Conservation (phyloP, 2,329 filamentous ascomycete species). For the Epichloe aotearoae region DNA sequence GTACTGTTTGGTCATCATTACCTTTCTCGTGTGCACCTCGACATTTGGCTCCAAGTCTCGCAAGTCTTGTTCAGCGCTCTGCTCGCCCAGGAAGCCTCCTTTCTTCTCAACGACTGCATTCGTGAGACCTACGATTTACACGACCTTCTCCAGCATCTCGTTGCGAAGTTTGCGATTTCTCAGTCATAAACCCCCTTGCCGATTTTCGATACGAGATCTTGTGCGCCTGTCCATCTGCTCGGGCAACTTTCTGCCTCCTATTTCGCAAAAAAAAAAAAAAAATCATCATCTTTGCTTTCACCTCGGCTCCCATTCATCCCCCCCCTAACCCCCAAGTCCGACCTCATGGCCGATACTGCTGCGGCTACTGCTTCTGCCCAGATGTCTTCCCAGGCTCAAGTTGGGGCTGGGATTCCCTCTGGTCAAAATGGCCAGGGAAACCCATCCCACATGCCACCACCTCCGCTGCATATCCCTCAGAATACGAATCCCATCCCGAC, state of each 20-base stretch:
- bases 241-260: background rate
- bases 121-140: background rate
- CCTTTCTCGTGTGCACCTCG: background rate
- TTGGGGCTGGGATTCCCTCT: slow-evolving; percentile 39
- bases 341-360: slow-evolving; percentile 64
- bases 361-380: slow-evolving; percentile 48
- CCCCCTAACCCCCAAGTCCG: background rate
- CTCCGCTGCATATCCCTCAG: slow-evolving; percentile 84
- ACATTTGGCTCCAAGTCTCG: slow-evolving; percentile 4
- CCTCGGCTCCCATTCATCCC: background rate
- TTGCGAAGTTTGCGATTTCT: background rate
- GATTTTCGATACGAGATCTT: background rate
- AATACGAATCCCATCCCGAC: slow-evolving; percentile 94
- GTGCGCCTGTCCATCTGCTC: background rate
- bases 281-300: slow-evolving; percentile 2
- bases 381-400: slow-evolving; percentile 56
- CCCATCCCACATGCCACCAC: slow-evolving; percentile 72
- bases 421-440: slow-evolving; percentile 57
- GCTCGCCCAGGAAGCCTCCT: background rate
- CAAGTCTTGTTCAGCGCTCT: background rate
- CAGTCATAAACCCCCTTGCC: background rate
- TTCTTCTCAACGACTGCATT: background rate
- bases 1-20: slow-evolving; percentile 2
- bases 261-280: background rate
- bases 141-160: background rate